Evolutionary conservation across 2,329 filamentous ascomycete genomes (phyloP).

Genomic region (Tolypocladium inflatum): DNA sequence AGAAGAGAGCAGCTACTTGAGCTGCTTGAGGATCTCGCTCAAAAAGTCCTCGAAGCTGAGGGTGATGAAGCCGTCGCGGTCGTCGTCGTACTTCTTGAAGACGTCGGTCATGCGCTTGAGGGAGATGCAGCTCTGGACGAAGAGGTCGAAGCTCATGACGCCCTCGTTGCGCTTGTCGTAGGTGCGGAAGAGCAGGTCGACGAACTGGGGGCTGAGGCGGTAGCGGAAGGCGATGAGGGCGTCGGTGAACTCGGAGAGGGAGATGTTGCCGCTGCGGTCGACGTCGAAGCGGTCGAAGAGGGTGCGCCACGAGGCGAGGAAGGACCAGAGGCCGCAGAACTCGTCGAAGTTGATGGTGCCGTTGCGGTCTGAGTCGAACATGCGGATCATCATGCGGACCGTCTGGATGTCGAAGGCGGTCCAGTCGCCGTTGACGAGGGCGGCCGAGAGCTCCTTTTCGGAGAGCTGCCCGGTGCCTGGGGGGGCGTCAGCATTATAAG

Average conservation of each 20-base stretch:
- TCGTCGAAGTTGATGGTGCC: conserved; percentile 91
- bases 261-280: conserved; percentile 81
- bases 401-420: conserved; percentile 88
- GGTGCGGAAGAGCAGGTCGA: conserved; percentile 74
- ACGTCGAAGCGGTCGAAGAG: conserved; percentile 94
- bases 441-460: conserved; percentile 76
- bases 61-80: conserved; percentile 87
- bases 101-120: conserved; percentile 98
- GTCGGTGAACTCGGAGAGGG: conserved; percentile 76
- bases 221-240: conserved; percentile 92
- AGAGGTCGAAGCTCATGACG: conserved; percentile 84
- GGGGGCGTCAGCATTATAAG: not conserved
- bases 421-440: conserved; percentile 94
- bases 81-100: conserved; percentile 97
- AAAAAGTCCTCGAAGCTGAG: conserved; percentile 76
- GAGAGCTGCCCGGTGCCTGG: conserved; percentile 71
- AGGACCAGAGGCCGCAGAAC: conserved; percentile 94
- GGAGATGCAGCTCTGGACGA: conserved; percentile 94
- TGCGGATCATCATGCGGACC: conserved; percentile 97
- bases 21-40: conserved; percentile 55
- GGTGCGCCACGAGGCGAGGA: conserved; percentile 85
- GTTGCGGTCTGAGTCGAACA: conserved; percentile 91
- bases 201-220: conserved; percentile 73
- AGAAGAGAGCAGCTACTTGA: conserved; percentile 31
- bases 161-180: conserved; percentile 72